Conservation (phyloP, 352 stramenopile genomes). For the Blastocystis sp. region DNA sequence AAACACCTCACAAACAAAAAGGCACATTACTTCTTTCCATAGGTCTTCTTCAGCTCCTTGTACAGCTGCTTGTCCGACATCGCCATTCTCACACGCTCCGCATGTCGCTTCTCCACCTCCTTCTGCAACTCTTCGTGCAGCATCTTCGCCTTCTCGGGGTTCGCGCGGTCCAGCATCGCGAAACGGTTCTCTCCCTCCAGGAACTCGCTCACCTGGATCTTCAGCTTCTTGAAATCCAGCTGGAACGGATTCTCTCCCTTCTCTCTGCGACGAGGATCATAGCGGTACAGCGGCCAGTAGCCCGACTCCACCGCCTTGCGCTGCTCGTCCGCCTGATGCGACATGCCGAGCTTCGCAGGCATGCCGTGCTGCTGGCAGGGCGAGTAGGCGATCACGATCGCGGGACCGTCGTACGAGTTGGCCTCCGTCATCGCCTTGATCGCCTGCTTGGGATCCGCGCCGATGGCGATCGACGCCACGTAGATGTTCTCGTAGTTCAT, state of each 20-base stretch:
- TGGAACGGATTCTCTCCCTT: conserved; percentile 23
- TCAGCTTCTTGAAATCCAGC: conserved; percentile 34
- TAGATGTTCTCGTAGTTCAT: conserved; percentile 54
- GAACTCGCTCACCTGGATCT: conserved; percentile 1
- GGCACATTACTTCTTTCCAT: conserved; percentile 50
- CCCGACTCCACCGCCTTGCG: not conserved
- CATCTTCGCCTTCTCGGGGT: not conserved
- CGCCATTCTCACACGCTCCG: not conserved
- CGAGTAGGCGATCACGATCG: not conserved
- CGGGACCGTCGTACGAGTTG: conserved; percentile 5
- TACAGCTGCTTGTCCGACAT: conserved; percentile 32
- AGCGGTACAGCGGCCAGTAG: conserved; percentile 25
- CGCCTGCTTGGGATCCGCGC: not conserved
- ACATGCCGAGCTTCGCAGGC: conserved; percentile 12
- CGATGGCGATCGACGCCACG: conserved; percentile 29
- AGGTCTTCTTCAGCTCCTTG: conserved; percentile 41
- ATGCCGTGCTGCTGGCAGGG: conserved; percentile 34
- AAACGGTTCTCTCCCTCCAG: conserved; percentile 32
- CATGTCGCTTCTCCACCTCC: conserved; percentile 29
- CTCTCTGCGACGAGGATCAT: not conserved
- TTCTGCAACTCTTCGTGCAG: not conserved
- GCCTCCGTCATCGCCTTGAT: conserved; percentile 13
- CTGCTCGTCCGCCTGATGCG: not conserved
- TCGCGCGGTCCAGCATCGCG: not conserved
- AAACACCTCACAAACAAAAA: not conserved